Evolutionary conservation across 2,329 filamentous ascomycete genomes (phyloP).

Genomic region (Xylaria hypoxylon): DNA sequence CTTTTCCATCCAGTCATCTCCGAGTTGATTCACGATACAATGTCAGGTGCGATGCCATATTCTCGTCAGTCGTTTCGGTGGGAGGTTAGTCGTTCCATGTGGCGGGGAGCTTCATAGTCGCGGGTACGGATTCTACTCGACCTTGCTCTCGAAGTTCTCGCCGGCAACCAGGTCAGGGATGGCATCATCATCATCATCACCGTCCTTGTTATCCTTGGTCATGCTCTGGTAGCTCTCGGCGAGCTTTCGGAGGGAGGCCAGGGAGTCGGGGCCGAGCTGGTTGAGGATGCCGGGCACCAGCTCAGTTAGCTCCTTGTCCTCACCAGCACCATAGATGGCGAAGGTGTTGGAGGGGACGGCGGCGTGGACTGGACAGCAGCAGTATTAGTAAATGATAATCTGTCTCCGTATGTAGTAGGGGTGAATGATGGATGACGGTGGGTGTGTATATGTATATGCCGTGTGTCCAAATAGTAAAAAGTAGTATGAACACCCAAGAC

Average conservation of each 20-base stretch:
- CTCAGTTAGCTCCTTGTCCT: constrained; percentile 99
- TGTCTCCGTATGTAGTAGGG: neutral
- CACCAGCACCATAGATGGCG: constrained; percentile 97
- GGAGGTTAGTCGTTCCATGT: constrained; percentile 26
- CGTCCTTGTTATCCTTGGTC: constrained; percentile 91
- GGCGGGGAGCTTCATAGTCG: constrained; percentile 13
- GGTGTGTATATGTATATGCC: neutral
- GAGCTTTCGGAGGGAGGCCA: constrained; percentile 96
- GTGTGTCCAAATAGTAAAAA: no score
- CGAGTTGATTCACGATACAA: constrained; percentile 34
- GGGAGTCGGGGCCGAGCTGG: constrained; percentile 98
- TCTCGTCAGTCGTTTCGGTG: constrained; percentile 30
- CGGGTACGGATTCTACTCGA: constrained; percentile 74
- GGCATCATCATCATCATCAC: constrained; percentile 85
- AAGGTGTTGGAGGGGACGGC: constrained; percentile 99
- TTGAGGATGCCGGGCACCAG: constrained; percentile 99
- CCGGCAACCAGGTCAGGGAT: constrained; percentile 97
- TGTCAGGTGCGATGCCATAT: constrained; percentile 28
- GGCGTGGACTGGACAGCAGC: constrained; percentile 79
- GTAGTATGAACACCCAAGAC: no score
- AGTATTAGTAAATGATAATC: constrained; percentile 6
- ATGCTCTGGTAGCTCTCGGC: constrained; percentile 99
- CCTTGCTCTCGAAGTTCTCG: constrained; percentile 98
- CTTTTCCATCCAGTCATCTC: constrained; percentile 24
- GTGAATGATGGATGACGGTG: neutral